Percentiles rank a stretch among this genome's conserved stretches.
Evolutionary conservation across 2,329 filamentous ascomycete species (phyloP).

Genomic region (Beauveria australis): DNA sequence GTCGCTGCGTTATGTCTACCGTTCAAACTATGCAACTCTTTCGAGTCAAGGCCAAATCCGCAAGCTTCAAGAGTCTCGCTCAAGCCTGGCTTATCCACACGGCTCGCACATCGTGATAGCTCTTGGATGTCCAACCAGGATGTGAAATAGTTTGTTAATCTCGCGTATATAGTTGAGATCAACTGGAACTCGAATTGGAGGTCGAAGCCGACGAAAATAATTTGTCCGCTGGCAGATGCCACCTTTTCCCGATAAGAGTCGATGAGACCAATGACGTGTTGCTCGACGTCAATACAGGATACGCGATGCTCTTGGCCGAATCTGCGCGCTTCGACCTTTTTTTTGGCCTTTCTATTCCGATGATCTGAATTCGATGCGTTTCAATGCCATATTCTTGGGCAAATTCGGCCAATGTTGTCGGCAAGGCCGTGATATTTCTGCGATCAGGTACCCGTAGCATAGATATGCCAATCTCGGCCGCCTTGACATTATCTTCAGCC

Average conservation of each 20-base stretch:
- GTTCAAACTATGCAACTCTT: background rate
- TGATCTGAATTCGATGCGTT: background rate
- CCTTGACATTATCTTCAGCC: background rate
- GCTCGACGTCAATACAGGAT: background rate
- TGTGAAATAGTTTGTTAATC: background rate
- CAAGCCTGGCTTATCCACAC: background rate
- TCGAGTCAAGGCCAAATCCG: background rate
- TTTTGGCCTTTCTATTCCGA: background rate
- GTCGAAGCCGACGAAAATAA: background rate
- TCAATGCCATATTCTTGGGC: background rate
- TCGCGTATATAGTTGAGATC: background rate
- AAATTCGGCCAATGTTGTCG: background rate
- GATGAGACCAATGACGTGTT: background rate
- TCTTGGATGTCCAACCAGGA: constrained; percentile 7
- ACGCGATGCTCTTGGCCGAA: background rate
- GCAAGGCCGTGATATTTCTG: background rate
- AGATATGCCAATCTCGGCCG: background rate
- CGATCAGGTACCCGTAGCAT: background rate
- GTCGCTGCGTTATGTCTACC: background rate
- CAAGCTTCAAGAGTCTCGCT: background rate
- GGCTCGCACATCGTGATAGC: background rate
- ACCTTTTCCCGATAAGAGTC: background rate
- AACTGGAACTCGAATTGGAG: background rate
- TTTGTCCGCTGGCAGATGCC: background rate
- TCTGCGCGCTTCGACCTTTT: background rate